Evolutionary conservation across 2,329 filamentous ascomycete genomes (phyloP), one percentile per base, ranked within the genome.

Genomic region (Sporothrix protearum): DNA sequence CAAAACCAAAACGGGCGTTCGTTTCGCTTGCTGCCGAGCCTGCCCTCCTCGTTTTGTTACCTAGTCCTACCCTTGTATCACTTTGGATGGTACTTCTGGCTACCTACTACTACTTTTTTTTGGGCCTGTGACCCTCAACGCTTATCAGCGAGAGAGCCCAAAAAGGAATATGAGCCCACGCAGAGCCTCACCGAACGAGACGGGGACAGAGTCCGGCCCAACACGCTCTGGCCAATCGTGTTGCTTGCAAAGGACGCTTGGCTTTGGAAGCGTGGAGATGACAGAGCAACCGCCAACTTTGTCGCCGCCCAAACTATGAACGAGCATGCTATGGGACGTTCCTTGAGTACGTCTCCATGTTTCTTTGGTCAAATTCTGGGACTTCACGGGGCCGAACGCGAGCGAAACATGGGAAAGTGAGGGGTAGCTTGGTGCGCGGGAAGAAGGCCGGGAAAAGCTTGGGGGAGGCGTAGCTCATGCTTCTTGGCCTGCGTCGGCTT

Each of bases 371-470:
- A 5, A 7, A 36, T 57, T 33, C 22, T 47, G 42, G 42, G 42
- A 19, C n/a, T 53, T 39, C 19, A 51, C 28, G 45, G 64, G 47
- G 64, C 47, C 47, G 47, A 49, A 53, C 22, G n/a, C 16, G 49
- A 53, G 22, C 22, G 49, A 8, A 12, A 25, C 22, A 39, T 61
- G 33, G 19, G 16, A 53, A 53, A 68, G 39, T 22, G 45, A 53
- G 64, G 45, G 64, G 45, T 68, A 53, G 64, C 47, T 53, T 30
- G 30, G 25, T 25, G 49, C 42, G 59, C 30, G 55, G 55, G 55
- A 59, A 59, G 16, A 57, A 22, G 30, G 30, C 55, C 36, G 42
- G 14, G 6, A 25, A 49, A n/a, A 66, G 22, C 39, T 12, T 66
- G 63, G 63, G 22, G 61, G 42, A 66, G 63, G 63, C 42, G 59